Percentiles rank a stretch among this genome's conserved stretches.
Evolutionary conservation across 208 protist genomes (phyloP).

Genomic region (Trichomonas gallinae): DNA sequence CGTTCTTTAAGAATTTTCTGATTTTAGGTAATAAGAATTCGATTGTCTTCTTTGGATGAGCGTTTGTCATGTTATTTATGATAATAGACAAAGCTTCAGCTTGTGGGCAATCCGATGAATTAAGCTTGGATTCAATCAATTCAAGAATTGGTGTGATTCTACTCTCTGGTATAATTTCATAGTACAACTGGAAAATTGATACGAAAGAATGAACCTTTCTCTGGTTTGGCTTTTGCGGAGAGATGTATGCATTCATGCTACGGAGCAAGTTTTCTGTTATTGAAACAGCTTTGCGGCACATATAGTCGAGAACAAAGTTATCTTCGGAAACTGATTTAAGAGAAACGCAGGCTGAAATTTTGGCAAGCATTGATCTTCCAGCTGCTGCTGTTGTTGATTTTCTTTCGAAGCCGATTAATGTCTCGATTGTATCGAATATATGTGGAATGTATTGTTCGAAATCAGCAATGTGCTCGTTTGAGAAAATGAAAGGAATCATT

Average conservation of each 20-base stretch:
- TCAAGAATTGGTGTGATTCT: neutral
- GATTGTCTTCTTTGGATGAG: too few relatives aligned
- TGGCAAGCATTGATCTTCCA: neutral
- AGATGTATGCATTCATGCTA: neutral
- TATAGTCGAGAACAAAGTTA: neutral
- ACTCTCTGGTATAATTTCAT: neutral
- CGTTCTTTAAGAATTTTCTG: too few relatives aligned
- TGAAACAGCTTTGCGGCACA: neutral
- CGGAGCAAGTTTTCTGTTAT: neutral
- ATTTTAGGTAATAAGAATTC: too few relatives aligned
- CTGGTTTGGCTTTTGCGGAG: neutral
- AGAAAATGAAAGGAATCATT: neutral
- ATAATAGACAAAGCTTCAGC: too few relatives aligned
- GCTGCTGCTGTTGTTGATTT: neutral
- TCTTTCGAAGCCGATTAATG: neutral
- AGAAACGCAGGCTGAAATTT: neutral
- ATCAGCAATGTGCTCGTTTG: neutral
- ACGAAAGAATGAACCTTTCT: neutral
- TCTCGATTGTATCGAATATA: neutral
- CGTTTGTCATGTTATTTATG: too few relatives aligned
- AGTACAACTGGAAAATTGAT: neutral
- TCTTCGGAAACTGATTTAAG: neutral
- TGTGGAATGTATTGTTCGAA: neutral
- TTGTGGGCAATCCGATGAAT: too few relatives aligned
- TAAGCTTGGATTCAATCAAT: neutral